Base-by-base conservation (phyloP, 257 asterid species). In the Scutellaria baicalensis region DNA sequence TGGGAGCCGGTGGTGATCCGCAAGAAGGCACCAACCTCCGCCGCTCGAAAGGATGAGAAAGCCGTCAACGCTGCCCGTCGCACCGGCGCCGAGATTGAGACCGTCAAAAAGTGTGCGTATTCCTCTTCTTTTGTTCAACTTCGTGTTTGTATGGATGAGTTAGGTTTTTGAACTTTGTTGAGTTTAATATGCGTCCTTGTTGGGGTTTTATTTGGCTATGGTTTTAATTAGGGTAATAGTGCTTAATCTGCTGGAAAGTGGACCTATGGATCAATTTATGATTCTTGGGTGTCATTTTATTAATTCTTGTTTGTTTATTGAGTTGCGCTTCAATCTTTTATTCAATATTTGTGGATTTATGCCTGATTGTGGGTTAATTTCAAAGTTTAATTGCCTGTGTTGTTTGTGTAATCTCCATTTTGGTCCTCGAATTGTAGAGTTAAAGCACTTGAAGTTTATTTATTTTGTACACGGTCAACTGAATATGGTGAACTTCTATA, bases 61-160 rank as follows among this genome's bases (percentile, higher is more conserved):
- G 95, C 98, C 66, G 97, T 93, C 81, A 93, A 93, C 95, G 97
- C 95, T 35, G 98, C 98, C 63, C 97, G 98, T 69, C 98, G 98
- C 59, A 1, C 83, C 62, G 98, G 98, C 54, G 98, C 96, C 6
- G 98, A 89, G 82, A 88, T 89, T 81, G 98, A 93, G 69, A 93
- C 98, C 66, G 38, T 90, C 72, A 83, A 59, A 69, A 93, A 93
- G 74, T 84, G 98, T 90, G 67, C 39, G 71, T 77, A 2, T 50
- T 38, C 5, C 40, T 54, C 49, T 49, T 6, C 9, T 59, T 47
- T 2, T 27, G 18, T 27, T 1, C 11, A 6, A 54, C 38, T 58
- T 5, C 20, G 14, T 18, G 23, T 42, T 1, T 13, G 0, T 40
- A 0, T 73, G 2, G 27, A 9, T 42, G 59, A 35, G 4, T 40